These are phyloP conservation scores for Paxillus rubicundulus DNA, from an alignment of 768 basidiomycete genomes.

Conservation along the genomic window DNA sequence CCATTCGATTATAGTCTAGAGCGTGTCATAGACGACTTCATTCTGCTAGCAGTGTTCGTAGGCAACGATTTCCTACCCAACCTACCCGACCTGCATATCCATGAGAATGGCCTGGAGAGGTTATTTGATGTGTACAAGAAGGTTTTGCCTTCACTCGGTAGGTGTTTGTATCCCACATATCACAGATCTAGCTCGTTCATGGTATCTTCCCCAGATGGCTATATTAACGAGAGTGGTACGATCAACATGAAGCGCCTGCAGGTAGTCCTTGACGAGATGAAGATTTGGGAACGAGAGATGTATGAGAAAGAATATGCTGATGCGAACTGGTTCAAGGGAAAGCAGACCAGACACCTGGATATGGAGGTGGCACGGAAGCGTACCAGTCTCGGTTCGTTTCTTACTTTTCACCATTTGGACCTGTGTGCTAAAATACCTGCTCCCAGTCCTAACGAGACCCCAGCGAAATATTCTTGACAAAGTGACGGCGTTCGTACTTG, in stretches of 20 bases:
- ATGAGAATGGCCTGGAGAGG: conserved; percentile 91
- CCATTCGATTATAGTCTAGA: conserved; percentile 88
- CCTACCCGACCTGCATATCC: conserved; percentile 94
- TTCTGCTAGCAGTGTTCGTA: conserved; percentile 93
- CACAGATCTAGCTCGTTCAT: conserved; percentile 1
- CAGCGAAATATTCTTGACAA: conserved; percentile 79
- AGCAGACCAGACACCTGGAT: conserved; percentile 74
- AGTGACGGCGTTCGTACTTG: conserved; percentile 73
- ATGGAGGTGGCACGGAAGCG: conserved; percentile 59
- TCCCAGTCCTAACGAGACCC: conserved; percentile 60
- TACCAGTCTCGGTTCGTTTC: conserved; percentile 59
- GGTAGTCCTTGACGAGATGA: conserved; percentile 85
- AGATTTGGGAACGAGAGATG: conserved; percentile 80
- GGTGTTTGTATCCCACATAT: conserved; percentile 14
- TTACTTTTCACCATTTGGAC: not conserved
- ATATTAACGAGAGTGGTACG: conserved; percentile 85
- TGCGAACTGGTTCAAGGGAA: conserved; percentile 90
- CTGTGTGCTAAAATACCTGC: not conserved
- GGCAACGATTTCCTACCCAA: conserved; percentile 98
- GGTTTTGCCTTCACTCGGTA: conserved; percentile 73
- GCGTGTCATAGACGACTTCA: conserved; percentile 96
- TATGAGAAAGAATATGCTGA: conserved; percentile 93
- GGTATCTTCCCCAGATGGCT: conserved; percentile 60
- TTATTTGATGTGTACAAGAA: conserved; percentile 96
- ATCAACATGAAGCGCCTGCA: conserved; percentile 83